Conservation (phyloP, 2,329 filamentous ascomycete species). For the Pseudocercospora pini-densiflorae region DNA sequence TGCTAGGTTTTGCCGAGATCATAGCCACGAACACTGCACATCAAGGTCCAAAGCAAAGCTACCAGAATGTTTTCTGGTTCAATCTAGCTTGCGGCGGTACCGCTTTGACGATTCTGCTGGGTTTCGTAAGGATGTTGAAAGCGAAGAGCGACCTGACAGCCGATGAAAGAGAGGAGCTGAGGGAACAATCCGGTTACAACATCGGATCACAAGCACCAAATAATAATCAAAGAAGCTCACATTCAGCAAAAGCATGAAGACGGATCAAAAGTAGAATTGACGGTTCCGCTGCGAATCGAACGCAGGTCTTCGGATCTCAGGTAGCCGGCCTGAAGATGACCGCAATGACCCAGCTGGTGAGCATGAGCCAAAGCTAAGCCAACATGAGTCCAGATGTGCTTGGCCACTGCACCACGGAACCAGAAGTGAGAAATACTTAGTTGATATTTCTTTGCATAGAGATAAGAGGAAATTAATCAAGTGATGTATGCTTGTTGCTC, state of each 20-base stretch:
- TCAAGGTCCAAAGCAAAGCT: conserved; percentile 56
- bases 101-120: conserved; percentile 57
- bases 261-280: neutral
- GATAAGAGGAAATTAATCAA: neutral
- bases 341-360: neutral
- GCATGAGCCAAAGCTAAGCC: neutral
- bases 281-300: neutral
- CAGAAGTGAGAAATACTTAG: neutral
- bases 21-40: conserved; percentile 54
- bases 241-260: neutral
- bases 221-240: neutral
- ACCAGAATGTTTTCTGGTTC: conserved; percentile 70
- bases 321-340: neutral
- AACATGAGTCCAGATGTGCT: neutral
- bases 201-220: neutral
- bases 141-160: conserved; percentile 62
- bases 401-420: neutral
- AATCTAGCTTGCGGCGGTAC: conserved; percentile 60
- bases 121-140: conserved; percentile 59
- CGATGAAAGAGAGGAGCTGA: conserved; percentile 54
- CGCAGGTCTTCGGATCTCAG: neutral
- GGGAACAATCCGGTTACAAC: neutral
- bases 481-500: neutral
- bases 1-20: conserved; percentile 73
- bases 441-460: neutral